Evolutionary conservation across 495 filamentous ascomycete species (phyloP).

Genomic region (Pyrenula aspistea): DNA sequence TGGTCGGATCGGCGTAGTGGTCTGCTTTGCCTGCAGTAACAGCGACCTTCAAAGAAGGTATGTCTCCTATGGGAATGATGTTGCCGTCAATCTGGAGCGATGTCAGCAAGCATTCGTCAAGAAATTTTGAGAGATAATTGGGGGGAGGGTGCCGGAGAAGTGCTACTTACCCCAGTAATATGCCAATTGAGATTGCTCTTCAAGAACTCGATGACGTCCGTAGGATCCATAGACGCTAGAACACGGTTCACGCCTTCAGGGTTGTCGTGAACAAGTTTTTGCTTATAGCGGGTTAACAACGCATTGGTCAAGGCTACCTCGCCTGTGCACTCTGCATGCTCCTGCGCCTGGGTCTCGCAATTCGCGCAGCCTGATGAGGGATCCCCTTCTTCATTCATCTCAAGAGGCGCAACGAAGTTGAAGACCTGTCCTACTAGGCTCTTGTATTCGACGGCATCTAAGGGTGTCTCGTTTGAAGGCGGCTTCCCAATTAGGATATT

Average conservation of each 20-base stretch:
- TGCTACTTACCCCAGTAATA: slow-evolving; percentile 1
- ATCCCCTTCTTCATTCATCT: background rate
- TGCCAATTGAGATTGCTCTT: slow-evolving; percentile 3
- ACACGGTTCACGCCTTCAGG: background rate
- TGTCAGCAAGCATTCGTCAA: too few species aligned
- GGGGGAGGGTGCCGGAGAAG: too few species aligned
- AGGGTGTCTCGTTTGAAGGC: background rate
- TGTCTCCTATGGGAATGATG: too few species aligned
- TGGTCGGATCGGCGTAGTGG: background rate
- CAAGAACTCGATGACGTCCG: background rate
- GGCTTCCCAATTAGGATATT: slow-evolving; percentile 4
- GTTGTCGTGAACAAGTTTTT: background rate
- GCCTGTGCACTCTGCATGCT: background rate
- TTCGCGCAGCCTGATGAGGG: background rate
- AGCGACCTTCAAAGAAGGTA: background rate
- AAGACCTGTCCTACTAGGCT: slow-evolving; percentile 5
- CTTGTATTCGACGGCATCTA: background rate
- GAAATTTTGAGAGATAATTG: too few species aligned
- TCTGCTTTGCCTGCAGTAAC: background rate
- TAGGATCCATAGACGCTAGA: background rate
- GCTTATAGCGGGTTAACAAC: background rate
- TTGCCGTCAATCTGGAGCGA: too few species aligned
- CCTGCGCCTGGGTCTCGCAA: background rate
- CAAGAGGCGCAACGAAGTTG: slow-evolving; percentile 4
- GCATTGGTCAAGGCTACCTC: background rate